Evolutionary conservation across 768 basidiomycete genomes (phyloP).

Genomic region (Tulasnella sp.): DNA sequence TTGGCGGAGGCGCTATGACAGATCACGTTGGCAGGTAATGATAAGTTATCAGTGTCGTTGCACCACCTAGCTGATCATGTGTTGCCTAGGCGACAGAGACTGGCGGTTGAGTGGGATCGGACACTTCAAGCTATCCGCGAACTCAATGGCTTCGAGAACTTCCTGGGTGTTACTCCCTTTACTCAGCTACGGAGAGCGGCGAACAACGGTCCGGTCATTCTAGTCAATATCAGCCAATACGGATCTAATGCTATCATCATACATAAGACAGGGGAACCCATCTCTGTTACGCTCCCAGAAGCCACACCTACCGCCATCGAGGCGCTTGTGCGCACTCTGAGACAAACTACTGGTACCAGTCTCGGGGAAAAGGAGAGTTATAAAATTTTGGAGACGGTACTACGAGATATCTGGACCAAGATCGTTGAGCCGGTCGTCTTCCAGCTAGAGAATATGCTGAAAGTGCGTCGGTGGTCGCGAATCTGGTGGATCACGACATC

Average conservation of each 20-base stretch:
- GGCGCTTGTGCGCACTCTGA: neutral
- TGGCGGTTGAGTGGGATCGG: slow-evolving; percentile 20
- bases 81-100: too few species aligned
- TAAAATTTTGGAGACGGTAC: neutral
- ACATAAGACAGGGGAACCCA: neutral
- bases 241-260: neutral
- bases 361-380: neutral
- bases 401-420: neutral
- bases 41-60: too few species aligned
- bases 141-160: slow-evolving; percentile 22
- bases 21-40: too few species aligned
- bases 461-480: neutral
- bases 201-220: slow-evolving; percentile 27
- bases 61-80: too few species aligned
- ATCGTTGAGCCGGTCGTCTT: neutral
- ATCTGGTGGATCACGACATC: slow-evolving; percentile 3
- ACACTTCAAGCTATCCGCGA: slow-evolving; percentile 24
- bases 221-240: slow-evolving; percentile 25
- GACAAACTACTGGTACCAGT: neutral
- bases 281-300: neutral
- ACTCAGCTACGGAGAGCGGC: slow-evolving; percentile 19
- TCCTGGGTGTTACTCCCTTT: slow-evolving; percentile 21
- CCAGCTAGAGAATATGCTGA: neutral
- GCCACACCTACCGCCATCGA: neutral
- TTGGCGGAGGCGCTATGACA: too few species aligned